Conservation (phyloP, 176 grass and related monocot species). For the Stipa capillata region DNA sequence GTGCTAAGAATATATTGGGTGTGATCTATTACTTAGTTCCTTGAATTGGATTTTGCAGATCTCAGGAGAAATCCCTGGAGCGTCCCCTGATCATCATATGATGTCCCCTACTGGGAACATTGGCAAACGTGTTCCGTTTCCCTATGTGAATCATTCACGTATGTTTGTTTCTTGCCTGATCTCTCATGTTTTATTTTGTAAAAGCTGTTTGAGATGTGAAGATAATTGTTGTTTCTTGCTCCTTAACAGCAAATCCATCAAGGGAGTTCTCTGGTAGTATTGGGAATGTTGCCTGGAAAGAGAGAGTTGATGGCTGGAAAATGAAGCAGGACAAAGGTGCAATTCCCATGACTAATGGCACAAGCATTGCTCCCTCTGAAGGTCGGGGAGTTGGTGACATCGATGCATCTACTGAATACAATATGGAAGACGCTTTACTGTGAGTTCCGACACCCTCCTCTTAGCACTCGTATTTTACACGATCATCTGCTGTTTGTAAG, state of each 20-base stretch:
- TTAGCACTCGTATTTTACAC: neutral
- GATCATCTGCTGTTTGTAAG: neutral
- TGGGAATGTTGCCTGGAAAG: slow-evolving; percentile 99
- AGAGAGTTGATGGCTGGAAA: slow-evolving; percentile 99
- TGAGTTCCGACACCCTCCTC: slow-evolving; percentile 27
- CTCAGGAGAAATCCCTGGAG: slow-evolving; percentile 85
- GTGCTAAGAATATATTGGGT: neutral
- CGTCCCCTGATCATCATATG: slow-evolving; percentile 97
- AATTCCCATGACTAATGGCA: slow-evolving; percentile 86
- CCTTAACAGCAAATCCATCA: slow-evolving; percentile 73
- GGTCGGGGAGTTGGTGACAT: slow-evolving; percentile 81
- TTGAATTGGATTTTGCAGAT: slow-evolving; percentile 50
- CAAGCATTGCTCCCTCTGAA: slow-evolving; percentile 94
- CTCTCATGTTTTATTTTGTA: neutral
- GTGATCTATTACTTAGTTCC: neutral
- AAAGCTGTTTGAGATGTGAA: neutral
- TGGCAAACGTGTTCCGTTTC: slow-evolving; percentile 82
- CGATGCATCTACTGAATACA: slow-evolving; percentile 98
- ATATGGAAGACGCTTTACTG: slow-evolving; percentile 98
- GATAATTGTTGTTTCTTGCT: slow-evolving; percentile 19
- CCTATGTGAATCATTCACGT: slow-evolving; percentile 86
- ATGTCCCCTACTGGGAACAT: slow-evolving; percentile 90
- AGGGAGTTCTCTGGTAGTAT: slow-evolving; percentile 94
- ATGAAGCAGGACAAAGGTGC: slow-evolving; percentile 96
- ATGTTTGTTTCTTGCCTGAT: slow-evolving; percentile 30